Evolutionary conservation across 164 flowering plant genomes (phyloP), one percentile per base, ranked within the genome.

Genomic region (Tetracentron sinense): DNA sequence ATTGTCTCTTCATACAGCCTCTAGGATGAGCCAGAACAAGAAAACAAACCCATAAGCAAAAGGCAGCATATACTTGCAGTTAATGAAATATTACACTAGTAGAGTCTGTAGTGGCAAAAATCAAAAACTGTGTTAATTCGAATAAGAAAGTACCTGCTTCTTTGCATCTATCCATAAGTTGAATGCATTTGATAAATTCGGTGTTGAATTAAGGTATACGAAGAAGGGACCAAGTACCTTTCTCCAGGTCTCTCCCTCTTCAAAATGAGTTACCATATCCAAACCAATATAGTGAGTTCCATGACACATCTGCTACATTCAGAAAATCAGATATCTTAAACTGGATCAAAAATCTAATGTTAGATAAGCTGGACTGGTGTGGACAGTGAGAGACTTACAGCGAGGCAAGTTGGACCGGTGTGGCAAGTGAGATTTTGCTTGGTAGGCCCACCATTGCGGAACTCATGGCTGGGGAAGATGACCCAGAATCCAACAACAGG

Each of bases 141-240:
- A 33, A 23, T 2, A 25, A 42, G 16, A 26, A 28, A 50, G n/a
- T 61, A 84, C 89, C 89, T 80, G 86, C 2, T 57, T 72, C 55
- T 82, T 84, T 19, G 89, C 89, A 62, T 84, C 82, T 53, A 44
- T 19, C 89, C 84, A 84, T 49, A 80, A 58, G 14, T 56, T 63
- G 65, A 71, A 27, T 23, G 80, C 77, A 44, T 77, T 58, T 27
- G 80, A 73, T 38, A 61, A 63, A 50, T 72, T 44, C 11, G 73
- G 29, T 14, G 78, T 71, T 4, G 82, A 72, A 63, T 84, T 84
- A 6, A 84, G 78, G 71, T 84, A 80, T 7, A 80, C 69, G 16
- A 77, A 82, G 60, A 84, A 25, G 6, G 86, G 86, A 23, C 89
- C 89, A 44, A 77, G 73, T 3, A 82, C 81, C 61, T 81, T 82